Percentiles rank a stretch among this genome's conserved stretches.
Evolutionary conservation across 1,284 basidiomycete genomes (phyloP).

Genomic region (Pulveroboletus sp.): DNA sequence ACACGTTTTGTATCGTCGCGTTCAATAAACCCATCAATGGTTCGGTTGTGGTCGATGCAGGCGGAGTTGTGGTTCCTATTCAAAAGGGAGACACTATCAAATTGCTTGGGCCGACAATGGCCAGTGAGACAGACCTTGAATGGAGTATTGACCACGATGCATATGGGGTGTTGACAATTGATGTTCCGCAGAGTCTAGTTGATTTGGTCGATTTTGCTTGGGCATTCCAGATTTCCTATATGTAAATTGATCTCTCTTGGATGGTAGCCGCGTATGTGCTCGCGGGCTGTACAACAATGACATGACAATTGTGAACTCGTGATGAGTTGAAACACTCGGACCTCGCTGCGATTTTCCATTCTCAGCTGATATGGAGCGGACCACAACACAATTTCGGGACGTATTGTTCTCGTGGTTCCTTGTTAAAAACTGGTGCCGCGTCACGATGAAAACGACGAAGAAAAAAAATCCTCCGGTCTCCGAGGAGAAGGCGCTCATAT

Average conservation of each 20-base stretch:
- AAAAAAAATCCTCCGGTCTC: neutral
- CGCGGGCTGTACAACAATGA: neutral
- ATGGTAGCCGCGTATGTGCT: neutral
- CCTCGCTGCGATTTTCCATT: neutral
- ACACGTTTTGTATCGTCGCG: slow-evolving; percentile 53
- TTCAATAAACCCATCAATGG: slow-evolving; percentile 42
- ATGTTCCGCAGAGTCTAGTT: slow-evolving; percentile 33
- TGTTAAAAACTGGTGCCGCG: neutral
- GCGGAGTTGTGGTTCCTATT: slow-evolving; percentile 43
- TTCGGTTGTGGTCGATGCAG: slow-evolving; percentile 41
- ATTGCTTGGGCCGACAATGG: slow-evolving; percentile 41
- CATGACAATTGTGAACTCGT: neutral
- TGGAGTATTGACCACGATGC: slow-evolving; percentile 27
- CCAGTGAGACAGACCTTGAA: slow-evolving; percentile 7
- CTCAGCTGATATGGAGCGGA: neutral
- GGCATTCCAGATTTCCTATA: slow-evolving; percentile 47
- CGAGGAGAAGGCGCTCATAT: neutral
- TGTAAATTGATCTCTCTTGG: neutral
- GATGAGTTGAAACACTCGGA: neutral
- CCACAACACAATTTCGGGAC: slow-evolving; percentile 8
- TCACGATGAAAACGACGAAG: slow-evolving; percentile 1
- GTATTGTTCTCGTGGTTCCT: slow-evolving; percentile 2
- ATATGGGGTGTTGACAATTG: slow-evolving; percentile 37
- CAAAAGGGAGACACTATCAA: slow-evolving; percentile 44
- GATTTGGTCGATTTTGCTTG: slow-evolving; percentile 43